Evolutionary conservation across 345 rosid genomes (phyloP).

Genomic region (Acer negundo): DNA sequence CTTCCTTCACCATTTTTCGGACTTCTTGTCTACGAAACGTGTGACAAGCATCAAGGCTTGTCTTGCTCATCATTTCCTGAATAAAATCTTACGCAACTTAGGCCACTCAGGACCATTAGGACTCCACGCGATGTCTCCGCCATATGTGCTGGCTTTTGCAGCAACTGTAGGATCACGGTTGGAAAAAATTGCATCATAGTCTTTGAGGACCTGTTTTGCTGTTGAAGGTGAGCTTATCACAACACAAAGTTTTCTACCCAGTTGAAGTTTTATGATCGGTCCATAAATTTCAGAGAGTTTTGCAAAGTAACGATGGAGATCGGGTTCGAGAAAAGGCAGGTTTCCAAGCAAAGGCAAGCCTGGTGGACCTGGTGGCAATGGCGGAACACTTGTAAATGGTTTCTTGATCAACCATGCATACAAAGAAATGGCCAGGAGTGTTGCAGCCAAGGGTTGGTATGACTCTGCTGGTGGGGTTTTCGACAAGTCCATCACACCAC

Average conservation of each 20-base stretch:
- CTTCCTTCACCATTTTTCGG: slow-evolving; percentile 22
- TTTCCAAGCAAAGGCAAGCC: slow-evolving; percentile 35
- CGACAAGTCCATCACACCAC: neutral
- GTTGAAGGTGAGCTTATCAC: slow-evolving; percentile 23
- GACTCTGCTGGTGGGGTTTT: neutral
- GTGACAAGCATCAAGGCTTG: slow-evolving; percentile 35
- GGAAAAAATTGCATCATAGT: slow-evolving; percentile 26
- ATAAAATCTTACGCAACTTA: slow-evolving; percentile 28
- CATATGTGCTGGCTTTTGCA: slow-evolving; percentile 1
- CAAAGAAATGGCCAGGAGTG: slow-evolving; percentile 7
- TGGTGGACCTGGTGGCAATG: slow-evolving; percentile 27
- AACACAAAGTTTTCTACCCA: slow-evolving; percentile 27
- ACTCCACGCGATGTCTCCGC: slow-evolving; percentile 26
- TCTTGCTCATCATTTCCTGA: slow-evolving; percentile 32
- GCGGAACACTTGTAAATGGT: slow-evolving; percentile 9
- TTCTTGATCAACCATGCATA: slow-evolving; percentile 4
- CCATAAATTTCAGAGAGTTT: slow-evolving; percentile 26
- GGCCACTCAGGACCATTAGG: slow-evolving; percentile 26
- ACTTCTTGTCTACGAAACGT: slow-evolving; percentile 32
- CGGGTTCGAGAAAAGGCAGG: slow-evolving; percentile 27
- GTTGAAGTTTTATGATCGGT: slow-evolving; percentile 32
- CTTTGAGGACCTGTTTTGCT: slow-evolving; percentile 21
- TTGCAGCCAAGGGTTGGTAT: neutral
- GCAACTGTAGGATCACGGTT: slow-evolving; percentile 26
- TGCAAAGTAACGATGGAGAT: slow-evolving; percentile 26